Evolutionary conservation across 2,329 filamentous ascomycete genomes (phyloP), one percentile per base, ranked within the genome.

Genomic region (Aspergillus sp.): DNA sequence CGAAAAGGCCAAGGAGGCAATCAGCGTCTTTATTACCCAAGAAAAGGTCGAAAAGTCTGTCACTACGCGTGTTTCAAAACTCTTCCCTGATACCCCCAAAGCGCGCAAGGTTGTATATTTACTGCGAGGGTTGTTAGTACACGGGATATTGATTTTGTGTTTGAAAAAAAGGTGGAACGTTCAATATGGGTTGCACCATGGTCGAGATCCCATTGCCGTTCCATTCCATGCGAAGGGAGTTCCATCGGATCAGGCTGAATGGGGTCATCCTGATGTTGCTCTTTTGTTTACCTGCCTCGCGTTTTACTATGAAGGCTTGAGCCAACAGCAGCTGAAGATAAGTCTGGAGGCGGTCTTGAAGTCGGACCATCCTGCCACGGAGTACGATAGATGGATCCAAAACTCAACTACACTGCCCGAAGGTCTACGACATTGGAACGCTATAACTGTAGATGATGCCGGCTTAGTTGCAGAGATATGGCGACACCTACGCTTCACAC

Each of bases 101-200:
- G 57, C 60, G 6, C 53, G 55, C 8, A 70, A 76, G 58, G 67
- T 70, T 0, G 60, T 88, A 0, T 80, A 85, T 7, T 77, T 90
- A 0, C 68, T 91, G 0, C 82, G 88, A 0, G 89, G 89, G 0
- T 72, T 91, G 0, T 67, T 91, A 0, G 78, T 84, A 0, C 79
- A 86, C 55, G 75, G 82, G 0, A 84, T 91, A 3, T 69, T 91
- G 0, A 66, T 84, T 1, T 80, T 87, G 25, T 82, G 79, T 3
- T 66, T 89, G 0, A 82, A 83, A 51, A 90, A 89, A 66, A 74
- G 85, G 4, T 90, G 83, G 83, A 86, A 87, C 27, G 87, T 91
- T 0, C 79, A 85, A 44, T 92, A 87, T 47, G 85, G 85, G 0
- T 71, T 87, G 0, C 80, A 86, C 61, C 79, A 82, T 0, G 46